Conservation (phyloP, 2,329 filamentous ascomycete species). For the Ceratocystis destructans region DNA sequence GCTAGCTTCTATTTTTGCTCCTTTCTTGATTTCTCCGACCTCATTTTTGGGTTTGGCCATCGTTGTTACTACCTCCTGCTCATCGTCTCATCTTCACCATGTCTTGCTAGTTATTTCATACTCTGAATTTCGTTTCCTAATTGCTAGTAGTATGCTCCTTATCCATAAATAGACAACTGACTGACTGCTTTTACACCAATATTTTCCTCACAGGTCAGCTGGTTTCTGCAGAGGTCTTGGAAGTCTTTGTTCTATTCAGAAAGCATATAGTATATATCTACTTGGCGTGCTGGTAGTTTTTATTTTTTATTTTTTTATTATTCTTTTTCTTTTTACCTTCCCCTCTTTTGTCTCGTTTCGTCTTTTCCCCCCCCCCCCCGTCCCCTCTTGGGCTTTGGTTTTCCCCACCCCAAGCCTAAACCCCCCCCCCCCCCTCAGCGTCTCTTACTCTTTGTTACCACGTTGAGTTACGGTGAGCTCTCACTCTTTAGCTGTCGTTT, state of each 20-base stretch:
- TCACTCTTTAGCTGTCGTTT: neutral
- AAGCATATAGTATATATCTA: neutral
- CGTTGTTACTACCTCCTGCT: neutral
- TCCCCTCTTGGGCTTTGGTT: constrained; percentile 19
- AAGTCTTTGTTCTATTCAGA: neutral
- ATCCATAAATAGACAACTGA: neutral
- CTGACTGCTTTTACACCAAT: neutral
- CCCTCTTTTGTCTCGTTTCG: constrained; percentile 19
- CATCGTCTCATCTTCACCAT: constrained; percentile 1
- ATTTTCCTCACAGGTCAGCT: constrained; percentile 56
- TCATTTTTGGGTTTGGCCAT: neutral
- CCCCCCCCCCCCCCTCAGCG: constrained; percentile 3
- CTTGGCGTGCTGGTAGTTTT: neutral
- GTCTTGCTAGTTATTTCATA: neutral
- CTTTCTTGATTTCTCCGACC: neutral
- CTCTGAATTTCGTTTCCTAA: neutral
- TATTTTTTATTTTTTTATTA: no score
- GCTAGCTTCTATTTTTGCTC: constrained; percentile 7
- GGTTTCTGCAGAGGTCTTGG: constrained; percentile 58
- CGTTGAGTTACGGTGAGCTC: constrained; percentile 10
- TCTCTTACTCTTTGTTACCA: constrained; percentile 15
- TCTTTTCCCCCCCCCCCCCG: constrained; percentile 17
- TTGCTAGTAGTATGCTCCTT: neutral
- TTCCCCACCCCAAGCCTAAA: constrained; percentile 17
- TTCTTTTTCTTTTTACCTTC: constrained; percentile 10